phyloP scores from a whole-genome alignment of 345 rosid species.

The Brassica incana region DNA sequence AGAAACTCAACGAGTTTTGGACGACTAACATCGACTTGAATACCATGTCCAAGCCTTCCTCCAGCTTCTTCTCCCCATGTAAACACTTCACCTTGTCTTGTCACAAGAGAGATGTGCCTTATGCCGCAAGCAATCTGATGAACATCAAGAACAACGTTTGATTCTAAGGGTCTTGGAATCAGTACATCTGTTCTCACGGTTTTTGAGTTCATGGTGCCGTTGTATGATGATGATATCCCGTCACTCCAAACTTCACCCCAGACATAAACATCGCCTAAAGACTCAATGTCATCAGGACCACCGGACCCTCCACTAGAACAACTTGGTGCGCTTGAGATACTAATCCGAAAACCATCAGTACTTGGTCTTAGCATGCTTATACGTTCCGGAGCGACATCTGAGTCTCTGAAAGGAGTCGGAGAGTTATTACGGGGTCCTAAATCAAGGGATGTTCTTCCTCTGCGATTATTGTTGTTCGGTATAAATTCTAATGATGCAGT shows the following conservation, averaged over 20 bases:
- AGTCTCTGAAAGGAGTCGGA: constrained; percentile 45
- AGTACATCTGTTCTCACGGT: constrained; percentile 57
- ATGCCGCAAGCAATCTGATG: constrained; percentile 90
- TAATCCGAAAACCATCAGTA: constrained; percentile 85
- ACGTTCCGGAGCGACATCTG: constrained; percentile 84
- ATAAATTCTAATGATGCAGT: constrained; percentile 54
- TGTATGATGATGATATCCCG: constrained; percentile 43
- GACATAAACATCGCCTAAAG: constrained; percentile 87
- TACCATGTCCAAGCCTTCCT: constrained; percentile 96
- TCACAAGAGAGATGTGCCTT: constrained; percentile 81
- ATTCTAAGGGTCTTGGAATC: constrained; percentile 79
- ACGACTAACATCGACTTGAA: constrained; percentile 58
- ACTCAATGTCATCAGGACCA: constrained; percentile 98
- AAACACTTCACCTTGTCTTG: constrained; percentile 95
- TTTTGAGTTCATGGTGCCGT: constrained; percentile 47
- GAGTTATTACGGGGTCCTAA: constrained; percentile 48
- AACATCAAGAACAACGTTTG: constrained; percentile 94
- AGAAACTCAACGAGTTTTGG: constrained; percentile 85
- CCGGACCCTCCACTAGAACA: constrained; percentile 94
- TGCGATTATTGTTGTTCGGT: constrained; percentile 53
- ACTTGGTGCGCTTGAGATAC: constrained; percentile 95
- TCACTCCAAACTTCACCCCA: constrained; percentile 98
- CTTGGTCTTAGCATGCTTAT: constrained; percentile 87
- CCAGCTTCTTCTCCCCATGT: constrained; percentile 98
- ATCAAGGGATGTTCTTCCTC: constrained; percentile 67